A percentile compares a stretch with the other conserved stretches of the same genome.
phyloP scores from a whole-genome alignment of 257 asterid genomes.

The Scutellaria galericulata region DNA sequence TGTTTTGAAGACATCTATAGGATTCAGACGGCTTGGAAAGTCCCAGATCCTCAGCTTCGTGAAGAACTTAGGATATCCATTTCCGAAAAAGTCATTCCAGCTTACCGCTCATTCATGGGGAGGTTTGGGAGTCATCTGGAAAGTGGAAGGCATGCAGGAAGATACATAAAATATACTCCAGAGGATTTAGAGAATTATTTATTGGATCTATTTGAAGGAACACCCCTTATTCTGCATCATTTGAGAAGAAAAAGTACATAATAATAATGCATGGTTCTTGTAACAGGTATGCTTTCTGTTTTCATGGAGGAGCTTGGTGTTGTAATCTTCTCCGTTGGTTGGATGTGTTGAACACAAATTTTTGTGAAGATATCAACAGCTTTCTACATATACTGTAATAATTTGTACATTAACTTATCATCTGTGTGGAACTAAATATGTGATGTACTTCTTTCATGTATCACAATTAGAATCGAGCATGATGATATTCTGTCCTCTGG shows the following conservation, averaged over 20 bases:
- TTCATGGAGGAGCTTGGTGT: conserved; percentile 40
- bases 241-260: conserved; percentile 84
- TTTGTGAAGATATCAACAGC: conserved; percentile 45
- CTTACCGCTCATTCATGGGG: conserved; percentile 87
- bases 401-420: conserved; percentile 51
- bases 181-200: conserved; percentile 88
- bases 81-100: conserved; percentile 92
- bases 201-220: conserved; percentile 92
- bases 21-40: conserved; percentile 94
- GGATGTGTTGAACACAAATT: conserved; percentile 39
- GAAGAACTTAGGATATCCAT: conserved; percentile 95
- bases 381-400: conserved; percentile 48
- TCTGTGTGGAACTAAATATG: conserved; percentile 41
- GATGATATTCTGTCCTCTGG: conserved; percentile 16
- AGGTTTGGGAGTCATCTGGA: conserved; percentile 86
- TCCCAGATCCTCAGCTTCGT: conserved; percentile 91
- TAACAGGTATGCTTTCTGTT: conserved; percentile 52
- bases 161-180: conserved; percentile 75
- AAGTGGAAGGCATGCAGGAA: conserved; percentile 86
- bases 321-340: conserved; percentile 45
- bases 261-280: conserved; percentile 49
- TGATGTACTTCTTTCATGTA: conserved; percentile 41
- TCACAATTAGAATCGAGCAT: conserved; percentile 36
- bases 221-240: conserved; percentile 83
- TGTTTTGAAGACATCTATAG: conserved; percentile 91